Percentiles rank a stretch among this genome's conserved stretches.
Evolutionary conservation across 208 protist species (phyloP).

Genomic region (Trypanosoma avium): DNA sequence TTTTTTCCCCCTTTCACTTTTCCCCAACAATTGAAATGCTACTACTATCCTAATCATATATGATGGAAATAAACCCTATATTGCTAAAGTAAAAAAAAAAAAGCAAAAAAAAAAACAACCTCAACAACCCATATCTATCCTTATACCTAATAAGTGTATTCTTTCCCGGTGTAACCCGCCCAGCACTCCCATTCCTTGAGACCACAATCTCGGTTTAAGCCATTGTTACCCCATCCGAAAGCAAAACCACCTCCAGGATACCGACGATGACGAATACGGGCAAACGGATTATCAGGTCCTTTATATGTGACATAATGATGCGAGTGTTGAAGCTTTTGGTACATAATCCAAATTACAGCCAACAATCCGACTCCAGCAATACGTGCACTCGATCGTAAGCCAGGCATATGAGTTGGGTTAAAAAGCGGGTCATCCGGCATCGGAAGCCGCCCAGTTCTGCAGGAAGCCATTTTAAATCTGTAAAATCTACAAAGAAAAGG

Average conservation of each 20-base stretch:
- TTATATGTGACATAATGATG: slow-evolving; percentile 84
- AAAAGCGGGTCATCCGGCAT: slow-evolving; percentile 84
- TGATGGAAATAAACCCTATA: slow-evolving; percentile 7
- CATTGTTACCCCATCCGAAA: slow-evolving; percentile 91
- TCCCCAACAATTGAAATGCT: not conserved
- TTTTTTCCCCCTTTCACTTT: not conserved
- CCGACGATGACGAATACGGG: slow-evolving; percentile 73
- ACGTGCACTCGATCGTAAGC: slow-evolving; percentile 62
- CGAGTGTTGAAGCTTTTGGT: slow-evolving; percentile 75
- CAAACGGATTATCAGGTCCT: slow-evolving; percentile 79
- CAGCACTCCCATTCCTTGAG: slow-evolving; percentile 88
- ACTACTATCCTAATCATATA: slow-evolving; percentile 15
- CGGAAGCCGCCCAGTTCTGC: slow-evolving; percentile 73
- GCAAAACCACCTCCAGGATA: slow-evolving; percentile 76
- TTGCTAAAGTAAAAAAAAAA: slow-evolving; percentile 5
- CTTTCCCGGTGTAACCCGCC: slow-evolving; percentile 86
- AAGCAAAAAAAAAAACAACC: slow-evolving; percentile 25
- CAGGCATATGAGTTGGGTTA: slow-evolving; percentile 47
- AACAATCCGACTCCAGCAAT: slow-evolving; percentile 59
- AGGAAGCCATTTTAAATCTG: slow-evolving; percentile 53
- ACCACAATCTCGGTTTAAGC: slow-evolving; percentile 87
- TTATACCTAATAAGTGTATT: slow-evolving; percentile 76
- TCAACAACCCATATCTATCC: not conserved
- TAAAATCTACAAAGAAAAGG: slow-evolving; percentile 5
- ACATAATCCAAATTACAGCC: slow-evolving; percentile 77